Evolutionary conservation across 1,139 yeast genomes (phyloP), one percentile per base, ranked within the genome.

Genomic region (Sugiyamaella xylanicola): DNA sequence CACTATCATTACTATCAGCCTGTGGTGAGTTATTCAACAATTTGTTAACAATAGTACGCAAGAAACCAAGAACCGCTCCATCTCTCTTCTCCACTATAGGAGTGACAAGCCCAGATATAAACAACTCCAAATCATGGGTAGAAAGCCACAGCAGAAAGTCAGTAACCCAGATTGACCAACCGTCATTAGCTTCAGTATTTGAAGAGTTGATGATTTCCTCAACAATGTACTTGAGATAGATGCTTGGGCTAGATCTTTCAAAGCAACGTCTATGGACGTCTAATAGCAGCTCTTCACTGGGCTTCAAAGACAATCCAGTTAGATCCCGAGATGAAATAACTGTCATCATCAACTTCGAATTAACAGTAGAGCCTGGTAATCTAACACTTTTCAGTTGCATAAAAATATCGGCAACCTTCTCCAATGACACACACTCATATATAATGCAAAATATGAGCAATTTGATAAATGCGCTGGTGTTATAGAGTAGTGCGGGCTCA

Each of bases 401-500:
- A 62, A 75, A 60, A 56, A 67, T 56, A 29, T 73, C 74, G 4
- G 72, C 69, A 2, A 75, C 60, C 3, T 69, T 63, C 21, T 71
- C 68, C 7, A 78, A 53, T 1, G 67, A 60, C 1, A 75, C 58
- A 44, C 78, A 68, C 20, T 73, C 76, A 54, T 75, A 72, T n/a
- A 72, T 58, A 1, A 78, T 61, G 43, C 77, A 57, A 32, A 69
- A 62, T 7, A 71, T 57, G 11, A 72, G 63, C 5, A 71, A 64
- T 44, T 63, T 59, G 20, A 66, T 62, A 54, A 70, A 65, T 1
- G 68, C 56, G 11, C 59, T 65, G 1, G 59, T 57, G n/a, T 65
- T 58, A 43, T 59, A 63, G 13, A 53, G 53, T 21, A 63, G 55
- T 11, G 59, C 61, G 2, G 67, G 63, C 45, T 59, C 66, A 2